Evolutionary conservation across 2,329 filamentous ascomycete species (phyloP), one percentile per base, ranked within the genome.

Genomic region (Pestalotiopsis fici): DNA sequence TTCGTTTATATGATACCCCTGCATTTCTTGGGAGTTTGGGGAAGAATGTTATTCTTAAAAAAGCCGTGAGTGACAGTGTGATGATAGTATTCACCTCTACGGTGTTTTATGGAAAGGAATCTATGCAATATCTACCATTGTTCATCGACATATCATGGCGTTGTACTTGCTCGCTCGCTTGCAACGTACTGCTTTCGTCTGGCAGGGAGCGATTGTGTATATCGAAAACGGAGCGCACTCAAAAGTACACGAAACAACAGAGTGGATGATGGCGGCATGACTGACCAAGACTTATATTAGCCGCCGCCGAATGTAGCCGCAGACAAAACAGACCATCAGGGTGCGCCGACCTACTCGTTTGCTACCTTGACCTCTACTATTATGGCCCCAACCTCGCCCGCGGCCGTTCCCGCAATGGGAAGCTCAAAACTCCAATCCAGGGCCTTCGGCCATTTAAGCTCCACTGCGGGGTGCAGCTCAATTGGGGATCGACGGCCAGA

Each of bases 1-100:
- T 63, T 47, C 12, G 57, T 60, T 60, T 60, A n/a, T n/a, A 64
- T 55, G 61, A 64, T 64, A 64, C 61, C 61, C 61, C 47, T 64
- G 61, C 61, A 64, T 64, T 54, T 43, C 13, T 21, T 13, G 23
- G 35, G 37, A 21, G 23, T 43, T 47, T 21, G 5, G 18, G 27
- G 39, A 31, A 11, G n/a, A 4, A 35, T 35, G n/a, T 18, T n/a
- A 9, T 50, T 50, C 43, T 50, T 50, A n/a, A 18, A 50, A 50
- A 50, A 50, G 43, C 18, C n/a, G 43, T 18, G 9, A 50, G 4
- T n/a, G 21, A n/a, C 18, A n/a, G 18, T 23, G 9, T 50, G n/a
- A 18, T 7, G 9, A 50, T 50, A 21, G n/a, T 21, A 50, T n/a
- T 50, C 15, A n/a, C 43, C 21, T n/a, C 4, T 50, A 35, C 31